A percentile compares a stretch with the other conserved stretches of the same genome.
Evolutionary conservation across 2,329 filamentous ascomycete genomes (phyloP).

Genomic region (Coniochaeta ligniaria): DNA sequence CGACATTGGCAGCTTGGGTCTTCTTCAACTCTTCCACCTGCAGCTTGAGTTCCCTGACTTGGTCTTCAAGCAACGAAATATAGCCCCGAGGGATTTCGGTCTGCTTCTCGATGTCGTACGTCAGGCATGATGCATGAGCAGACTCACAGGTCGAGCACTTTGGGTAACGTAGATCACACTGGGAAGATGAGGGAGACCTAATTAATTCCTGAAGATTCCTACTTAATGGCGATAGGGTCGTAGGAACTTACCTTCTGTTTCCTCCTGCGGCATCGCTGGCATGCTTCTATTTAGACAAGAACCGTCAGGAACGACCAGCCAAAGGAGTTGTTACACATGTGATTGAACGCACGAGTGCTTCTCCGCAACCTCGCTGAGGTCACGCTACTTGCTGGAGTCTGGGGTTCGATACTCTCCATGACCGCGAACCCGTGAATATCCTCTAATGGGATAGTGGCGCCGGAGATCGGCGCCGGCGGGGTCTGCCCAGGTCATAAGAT

Average conservation of each 20-base stretch:
- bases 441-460: background rate
- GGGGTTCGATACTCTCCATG: background rate
- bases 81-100: slow-evolving; percentile 11
- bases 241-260: slow-evolving; percentile 10
- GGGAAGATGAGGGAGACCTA: background rate
- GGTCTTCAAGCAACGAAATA: slow-evolving; percentile 11
- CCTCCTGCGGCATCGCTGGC: slow-evolving; percentile 11
- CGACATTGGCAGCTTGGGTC: slow-evolving; percentile 5
- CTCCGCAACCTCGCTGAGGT: background rate
- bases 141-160: slow-evolving; percentile 12
- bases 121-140: slow-evolving; percentile 9
- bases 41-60: slow-evolving; percentile 10
- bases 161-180: slow-evolving; percentile 13
- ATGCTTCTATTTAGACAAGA: slow-evolving; percentile 7
- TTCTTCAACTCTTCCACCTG: slow-evolving; percentile 8
- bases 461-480: background rate
- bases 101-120: slow-evolving; percentile 13
- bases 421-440: background rate
- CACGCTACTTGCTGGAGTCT: background rate
- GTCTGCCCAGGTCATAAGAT: background rate
- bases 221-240: background rate
- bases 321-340: background rate
- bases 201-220: background rate
- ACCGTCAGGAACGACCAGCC: background rate
- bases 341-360: slow-evolving; percentile 1